Conservation (phyloP, 177 flowering plant species). For the Vitis hybrid region DNA sequence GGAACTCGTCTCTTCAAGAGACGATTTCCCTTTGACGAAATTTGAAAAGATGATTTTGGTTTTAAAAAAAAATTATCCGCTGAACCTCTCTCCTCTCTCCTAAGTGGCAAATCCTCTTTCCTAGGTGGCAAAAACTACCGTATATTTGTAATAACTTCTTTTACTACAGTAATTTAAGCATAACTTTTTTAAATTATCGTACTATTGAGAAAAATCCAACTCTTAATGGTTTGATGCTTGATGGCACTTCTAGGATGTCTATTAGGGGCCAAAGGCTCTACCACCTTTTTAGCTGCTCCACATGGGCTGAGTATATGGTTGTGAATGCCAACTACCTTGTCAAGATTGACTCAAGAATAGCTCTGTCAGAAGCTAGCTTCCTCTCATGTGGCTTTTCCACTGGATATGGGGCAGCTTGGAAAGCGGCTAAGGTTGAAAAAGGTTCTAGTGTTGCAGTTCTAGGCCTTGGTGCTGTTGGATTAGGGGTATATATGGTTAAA, state of each 20-base stretch:
- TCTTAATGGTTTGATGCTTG: slow-evolving; percentile 37
- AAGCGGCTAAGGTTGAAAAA: slow-evolving; percentile 27
- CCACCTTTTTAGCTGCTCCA: slow-evolving; percentile 38
- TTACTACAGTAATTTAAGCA: too few relatives aligned
- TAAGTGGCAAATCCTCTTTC: too few relatives aligned
- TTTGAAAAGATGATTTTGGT: too few relatives aligned
- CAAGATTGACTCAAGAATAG: slow-evolving; percentile 28
- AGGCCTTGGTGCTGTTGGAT: slow-evolving; percentile 52
- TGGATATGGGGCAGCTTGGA: slow-evolving; percentile 46
- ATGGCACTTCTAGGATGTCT: slow-evolving; percentile 37
- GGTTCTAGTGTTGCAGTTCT: slow-evolving; percentile 43
- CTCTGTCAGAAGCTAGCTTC: slow-evolving; percentile 33
- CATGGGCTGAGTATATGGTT: slow-evolving; percentile 53
- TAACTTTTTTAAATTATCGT: too few relatives aligned
- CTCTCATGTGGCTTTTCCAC: slow-evolving; percentile 51
- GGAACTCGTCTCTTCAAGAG: too few relatives aligned
- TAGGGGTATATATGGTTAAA: slow-evolving; percentile 31
- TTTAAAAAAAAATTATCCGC: too few relatives aligned
- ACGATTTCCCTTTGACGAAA: too few relatives aligned
- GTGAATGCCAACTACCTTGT: slow-evolving; percentile 25
- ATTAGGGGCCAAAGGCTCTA: slow-evolving; percentile 34
- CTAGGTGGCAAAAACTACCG: too few relatives aligned
- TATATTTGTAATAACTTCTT: too few relatives aligned
- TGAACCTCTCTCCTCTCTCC: too few relatives aligned
- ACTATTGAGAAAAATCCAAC: too few relatives aligned